Conservation (phyloP, 2,329 filamentous ascomycete species). For the Sclerotinia borealis region DNA sequence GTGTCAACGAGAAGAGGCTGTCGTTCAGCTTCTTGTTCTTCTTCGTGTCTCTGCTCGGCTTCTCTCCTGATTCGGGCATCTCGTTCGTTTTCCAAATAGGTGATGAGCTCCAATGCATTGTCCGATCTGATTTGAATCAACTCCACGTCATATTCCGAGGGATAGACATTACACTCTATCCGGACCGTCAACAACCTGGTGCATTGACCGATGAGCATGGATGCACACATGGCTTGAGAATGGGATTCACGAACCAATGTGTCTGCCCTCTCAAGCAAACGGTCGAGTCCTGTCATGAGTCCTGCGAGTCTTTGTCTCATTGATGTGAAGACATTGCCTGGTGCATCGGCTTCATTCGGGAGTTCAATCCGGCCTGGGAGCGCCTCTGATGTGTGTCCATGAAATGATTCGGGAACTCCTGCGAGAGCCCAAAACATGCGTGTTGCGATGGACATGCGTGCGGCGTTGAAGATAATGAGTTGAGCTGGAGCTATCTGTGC, state of each 20-base stretch:
- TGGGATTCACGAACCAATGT: neutral
- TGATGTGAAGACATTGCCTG: too few species aligned
- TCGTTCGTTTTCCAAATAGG: neutral
- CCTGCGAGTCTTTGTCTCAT: neutral
- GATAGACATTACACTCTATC: neutral
- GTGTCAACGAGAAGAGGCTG: neutral
- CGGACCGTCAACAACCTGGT: neutral
- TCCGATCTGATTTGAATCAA: neutral
- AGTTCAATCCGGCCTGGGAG: too few species aligned
- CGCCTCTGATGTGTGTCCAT: too few species aligned
- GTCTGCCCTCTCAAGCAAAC: neutral
- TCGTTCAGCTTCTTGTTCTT: too few species aligned
- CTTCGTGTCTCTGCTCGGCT: neutral
- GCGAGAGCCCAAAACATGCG: neutral
- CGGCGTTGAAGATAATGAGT: neutral
- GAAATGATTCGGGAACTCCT: too few species aligned
- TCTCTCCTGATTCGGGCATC: neutral
- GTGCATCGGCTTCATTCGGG: neutral
- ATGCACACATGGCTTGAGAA: neutral
- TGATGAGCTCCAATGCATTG: neutral
- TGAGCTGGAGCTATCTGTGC: neutral
- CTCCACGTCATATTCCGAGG: neutral
- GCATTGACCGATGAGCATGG: neutral
- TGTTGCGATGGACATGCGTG: neutral
- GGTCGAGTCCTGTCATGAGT: neutral